A percentile compares a stretch with the other conserved stretches of the same genome.
Evolutionary conservation across 192 early-diverging fungal genomes (phyloP).

Genomic region (Kappamyces sp.): DNA sequence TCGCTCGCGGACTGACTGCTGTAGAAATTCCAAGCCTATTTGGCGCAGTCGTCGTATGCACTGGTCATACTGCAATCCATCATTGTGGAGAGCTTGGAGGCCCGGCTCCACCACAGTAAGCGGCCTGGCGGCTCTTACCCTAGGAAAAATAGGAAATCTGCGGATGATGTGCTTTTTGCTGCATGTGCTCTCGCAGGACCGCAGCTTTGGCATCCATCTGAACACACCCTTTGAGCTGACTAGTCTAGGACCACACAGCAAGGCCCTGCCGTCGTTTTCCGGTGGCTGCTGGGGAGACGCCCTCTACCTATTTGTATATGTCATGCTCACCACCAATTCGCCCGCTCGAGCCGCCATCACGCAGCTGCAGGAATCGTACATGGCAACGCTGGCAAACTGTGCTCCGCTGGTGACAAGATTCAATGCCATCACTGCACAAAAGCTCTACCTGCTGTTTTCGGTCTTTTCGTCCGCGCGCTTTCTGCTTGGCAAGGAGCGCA

Average conservation of each 20-base stretch:
- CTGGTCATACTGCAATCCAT: slow-evolving; percentile 57
- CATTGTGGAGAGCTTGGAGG: slow-evolving; percentile 57
- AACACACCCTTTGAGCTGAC: slow-evolving; percentile 54
- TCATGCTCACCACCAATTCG: background rate
- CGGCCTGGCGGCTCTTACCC: background rate
- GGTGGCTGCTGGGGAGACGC: slow-evolving; percentile 63
- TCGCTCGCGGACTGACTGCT: background rate
- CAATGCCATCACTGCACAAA: slow-evolving; percentile 62
- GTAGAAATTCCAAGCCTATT: slow-evolving; percentile 58
- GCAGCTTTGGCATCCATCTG: slow-evolving; percentile 56
- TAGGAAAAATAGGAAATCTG: slow-evolving; percentile 66
- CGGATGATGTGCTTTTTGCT: slow-evolving; percentile 68
- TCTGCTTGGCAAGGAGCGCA: slow-evolving; percentile 69
- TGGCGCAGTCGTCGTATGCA: slow-evolving; percentile 54
- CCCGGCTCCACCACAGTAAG: slow-evolving; percentile 53
- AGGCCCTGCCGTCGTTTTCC: slow-evolving; percentile 33
- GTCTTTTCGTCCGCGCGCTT: slow-evolving; percentile 73
- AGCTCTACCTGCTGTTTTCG: slow-evolving; percentile 67
- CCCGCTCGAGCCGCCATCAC: slow-evolving; percentile 51
- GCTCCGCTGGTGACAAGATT: slow-evolving; percentile 74
- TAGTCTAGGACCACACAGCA: slow-evolving; percentile 15
- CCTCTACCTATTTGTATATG: slow-evolving; percentile 50
- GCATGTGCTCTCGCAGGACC: slow-evolving; percentile 66
- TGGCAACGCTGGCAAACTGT: slow-evolving; percentile 76
- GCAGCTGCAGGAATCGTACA: slow-evolving; percentile 70